Evolutionary conservation across 306 rosid species (phyloP).

Genomic region (Urtica urens): DNA sequence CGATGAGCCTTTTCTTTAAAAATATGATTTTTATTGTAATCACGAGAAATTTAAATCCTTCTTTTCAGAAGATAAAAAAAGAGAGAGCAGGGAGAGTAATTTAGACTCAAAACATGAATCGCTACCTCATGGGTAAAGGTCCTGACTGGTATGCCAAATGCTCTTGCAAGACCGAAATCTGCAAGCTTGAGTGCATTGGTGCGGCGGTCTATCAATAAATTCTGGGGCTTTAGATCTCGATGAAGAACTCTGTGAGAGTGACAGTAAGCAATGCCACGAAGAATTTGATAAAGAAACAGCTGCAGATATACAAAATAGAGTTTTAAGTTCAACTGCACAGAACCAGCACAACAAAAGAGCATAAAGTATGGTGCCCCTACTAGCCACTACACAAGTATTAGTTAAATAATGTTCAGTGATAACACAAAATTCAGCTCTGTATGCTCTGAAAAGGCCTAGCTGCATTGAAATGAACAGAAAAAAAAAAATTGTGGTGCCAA

Average conservation of each 20-base stretch:
- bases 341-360: conserved; percentile 11
- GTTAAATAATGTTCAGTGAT: no score
- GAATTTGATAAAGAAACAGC: conserved; percentile 97
- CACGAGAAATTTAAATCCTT: no score
- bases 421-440: no score
- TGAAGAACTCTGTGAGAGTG: conserved; percentile 99
- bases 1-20: no score
- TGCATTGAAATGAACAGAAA: no score
- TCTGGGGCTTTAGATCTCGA: conserved; percentile 96
- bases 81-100: conserved; percentile 1
- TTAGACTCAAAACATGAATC: conserved; percentile 4
- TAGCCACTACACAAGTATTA: no score
- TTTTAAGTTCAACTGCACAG: conserved; percentile 18
- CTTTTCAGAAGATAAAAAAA: no score
- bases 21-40: no score
- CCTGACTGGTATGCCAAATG: conserved; percentile 98
- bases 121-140: conserved; percentile 94
- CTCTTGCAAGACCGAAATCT: conserved; percentile 98
- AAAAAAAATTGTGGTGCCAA: no score
- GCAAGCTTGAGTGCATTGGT: conserved; percentile 94
- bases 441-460: no score
- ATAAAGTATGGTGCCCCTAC: no score
- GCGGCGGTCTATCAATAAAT: conserved; percentile 86
- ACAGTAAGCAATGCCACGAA: conserved; percentile 97
- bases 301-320: conserved; percentile 36